Percentiles rank a stretch among this genome's conserved stretches.
Conservation (phyloP, 352 stramenopile species). For the Globisporangium polare region DNA sequence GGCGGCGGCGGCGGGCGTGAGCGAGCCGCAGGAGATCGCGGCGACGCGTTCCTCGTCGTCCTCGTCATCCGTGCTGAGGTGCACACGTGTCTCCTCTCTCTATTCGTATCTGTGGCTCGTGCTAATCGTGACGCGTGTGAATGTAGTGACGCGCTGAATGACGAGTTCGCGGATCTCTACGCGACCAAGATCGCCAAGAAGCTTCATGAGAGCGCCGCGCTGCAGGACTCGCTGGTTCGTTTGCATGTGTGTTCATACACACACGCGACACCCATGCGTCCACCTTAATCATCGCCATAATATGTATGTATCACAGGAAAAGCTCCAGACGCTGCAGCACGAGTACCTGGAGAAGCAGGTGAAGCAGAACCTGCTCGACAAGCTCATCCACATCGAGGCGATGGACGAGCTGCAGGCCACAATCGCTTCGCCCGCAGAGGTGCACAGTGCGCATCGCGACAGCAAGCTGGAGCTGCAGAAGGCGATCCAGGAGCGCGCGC, state of each 20-base stretch:
- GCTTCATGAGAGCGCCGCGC: slow-evolving; percentile 18
- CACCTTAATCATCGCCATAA: background rate
- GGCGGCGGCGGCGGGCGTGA: background rate
- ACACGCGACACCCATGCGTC: background rate
- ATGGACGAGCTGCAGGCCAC: slow-evolving; percentile 35
- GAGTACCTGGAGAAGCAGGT: slow-evolving; percentile 60
- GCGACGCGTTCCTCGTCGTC: too few relatives aligned
- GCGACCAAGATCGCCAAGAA: slow-evolving; percentile 31
- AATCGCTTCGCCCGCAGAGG: slow-evolving; percentile 20
- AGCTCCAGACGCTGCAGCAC: slow-evolving; percentile 40
- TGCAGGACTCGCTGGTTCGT: slow-evolving; percentile 30
- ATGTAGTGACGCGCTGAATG: slow-evolving; percentile 15
- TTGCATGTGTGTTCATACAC: background rate
- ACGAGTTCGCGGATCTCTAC: slow-evolving; percentile 44
- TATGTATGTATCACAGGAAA: slow-evolving; percentile 21
- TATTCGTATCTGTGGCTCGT: background rate
- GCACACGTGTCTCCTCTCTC: background rate
- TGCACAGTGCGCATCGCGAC: slow-evolving; percentile 27
- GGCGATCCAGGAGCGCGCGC: slow-evolving; percentile 37
- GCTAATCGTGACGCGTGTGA: background rate
- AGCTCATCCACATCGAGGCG: slow-evolving; percentile 57
- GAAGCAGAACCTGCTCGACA: slow-evolving; percentile 71
- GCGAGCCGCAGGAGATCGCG: background rate
- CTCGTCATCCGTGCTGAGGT: background rate
- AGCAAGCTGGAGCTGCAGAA: slow-evolving; percentile 41